Base-by-base conservation (phyloP, 192 early-diverging fungal genomes). In the Chytriomyces sp. region DNA sequence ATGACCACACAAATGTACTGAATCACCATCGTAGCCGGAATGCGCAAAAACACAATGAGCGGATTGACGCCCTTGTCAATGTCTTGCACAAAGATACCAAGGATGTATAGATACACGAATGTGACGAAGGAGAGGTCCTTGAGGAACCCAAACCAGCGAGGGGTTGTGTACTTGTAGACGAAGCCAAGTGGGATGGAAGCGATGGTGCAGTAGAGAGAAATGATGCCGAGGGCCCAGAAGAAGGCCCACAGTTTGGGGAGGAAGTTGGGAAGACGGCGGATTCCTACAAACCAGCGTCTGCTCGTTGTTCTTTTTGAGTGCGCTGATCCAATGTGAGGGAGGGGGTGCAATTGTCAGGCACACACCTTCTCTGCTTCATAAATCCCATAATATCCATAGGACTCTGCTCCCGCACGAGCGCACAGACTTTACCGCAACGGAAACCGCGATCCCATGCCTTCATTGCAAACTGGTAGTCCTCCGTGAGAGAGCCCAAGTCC, bases 381-480 rank as follows among this genome's bases (percentile, higher is more conserved):
- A 86, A 86, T 56, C 78, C 82, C 39, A 84, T 84, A 33, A 84
- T 52, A 58, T 78, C 78, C 59, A 78, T 41, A 25, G 85, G 85
- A n/a, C 76, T 79, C 65, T 86, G 85, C 69, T 86, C 85, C 17
- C 85, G 80, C 19, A 86, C 74, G 31, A 86, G 59, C 5, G 76
- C 85, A 49, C 81, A 77, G 17, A 86, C 76, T 66, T 84, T 84
- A 12, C 85, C 85, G 75, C 85, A 86, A 57, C 76, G 68, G 77
- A 78, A 86, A 7, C 85, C 85, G 39, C 68, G 62, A 57, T 80
- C 72, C 85, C 78, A 81, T 19, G 85, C 85, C 44, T 74, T 59
- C 41, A 80, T 76, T 30, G 82, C 85, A 65, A 86, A 86, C 61
- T 84, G 77, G 69, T 79, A 86, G 70, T 86, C 85, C 73, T 86